Base-by-base conservation (phyloP, 1,284 basidiomycete genomes). In the Pseudozyma thailandica region DNA sequence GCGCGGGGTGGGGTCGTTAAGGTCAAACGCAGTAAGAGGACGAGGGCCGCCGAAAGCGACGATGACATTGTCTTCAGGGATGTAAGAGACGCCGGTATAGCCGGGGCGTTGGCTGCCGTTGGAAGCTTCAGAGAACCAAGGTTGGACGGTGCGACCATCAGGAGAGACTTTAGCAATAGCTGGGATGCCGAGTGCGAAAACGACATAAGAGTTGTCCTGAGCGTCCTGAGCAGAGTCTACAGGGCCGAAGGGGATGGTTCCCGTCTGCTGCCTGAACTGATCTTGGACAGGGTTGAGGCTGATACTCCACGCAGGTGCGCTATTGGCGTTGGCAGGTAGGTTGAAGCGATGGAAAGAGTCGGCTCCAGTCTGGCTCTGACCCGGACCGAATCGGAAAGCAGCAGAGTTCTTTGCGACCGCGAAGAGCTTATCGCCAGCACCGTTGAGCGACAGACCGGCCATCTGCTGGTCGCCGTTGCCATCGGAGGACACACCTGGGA, bases 31-130 rank as follows among this genome's bases (percentile, higher is more conserved):
- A 21, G 79, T 81, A 5, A 81, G 63, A 2, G 72, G 41, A 10
- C 79, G 70, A 6, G 78, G 78, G n/a, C 79, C 79, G 16, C 79
- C 79, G 33, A 68, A 80, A 6, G 79, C 79, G 21, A 80, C 58
- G 7, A 81, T 33, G 20, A 50, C 20, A 60, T 81, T 76, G 42
- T 74, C 44, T 27, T 54, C 55, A 15, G 77, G 72, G 35, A 74
- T 56, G 52, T 68, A 81, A 0, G 74, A 50, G n/a, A 81, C 56
- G 6, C 79, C 79, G 1, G 79, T 78, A 54, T 76, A 81, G 20
- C 79, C 79, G 5, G 78, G 78, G 4, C 79, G 71, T 39, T 80
- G 69, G 33, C 53, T 54, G 45, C 78, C 79, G 53, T 80, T 75
- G 44, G 71, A 50, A 15, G 48, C 51, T 45, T 80, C 77, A 8